Evolutionary conservation across 805 yeast genomes (phyloP), one percentile per base, ranked within the genome.

Genomic region (Maudiozyma turicensis): DNA sequence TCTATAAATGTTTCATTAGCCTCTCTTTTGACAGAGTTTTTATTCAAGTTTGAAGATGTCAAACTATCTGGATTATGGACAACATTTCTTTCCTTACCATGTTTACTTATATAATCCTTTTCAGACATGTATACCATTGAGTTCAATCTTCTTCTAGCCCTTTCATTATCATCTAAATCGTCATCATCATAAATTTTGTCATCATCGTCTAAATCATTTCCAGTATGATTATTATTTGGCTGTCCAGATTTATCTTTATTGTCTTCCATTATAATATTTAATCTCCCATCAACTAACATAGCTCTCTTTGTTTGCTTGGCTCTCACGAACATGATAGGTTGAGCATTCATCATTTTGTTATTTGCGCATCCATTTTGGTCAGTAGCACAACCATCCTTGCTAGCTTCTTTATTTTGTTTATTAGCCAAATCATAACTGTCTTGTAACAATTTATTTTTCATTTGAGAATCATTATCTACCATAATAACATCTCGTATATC

Each of bases 401-500:
- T n/a, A 4, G 6, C 32, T 8, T 37, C 34, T 8, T 29, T 34
- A 20, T 43, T 43, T 9, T 28, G 29, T 47, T 32, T 48, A 11
- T 44, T 37, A 9, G 38, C 48, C 31, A 44, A 51, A 14, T 48
- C 32, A 32, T 8, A 33, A 43, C 45, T 15, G 5, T 43, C 38
- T 52, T 10, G 53, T 46, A 30, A 33, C 37, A 34, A 32, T 37
- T 44, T 40, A 39, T 42, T 46, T 30, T 53, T 52, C 9, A 61
- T 60, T 42, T 57, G 58, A 8, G 66, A 61, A 14, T 55, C 55
- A 2, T 56, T 54, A 44, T 65, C 68, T 20, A 61, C 69, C 55
- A 60, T 52, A 28, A 61, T 63, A 32, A 60, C 66, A 45, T 63
- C 62, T 29, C 65, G 54, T 26, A 60, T 77, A 46, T 75, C 80